These are phyloP conservation scores for Trypanosoma theileri DNA, from an alignment of 208 protist species.

Conservation along the genomic window DNA sequence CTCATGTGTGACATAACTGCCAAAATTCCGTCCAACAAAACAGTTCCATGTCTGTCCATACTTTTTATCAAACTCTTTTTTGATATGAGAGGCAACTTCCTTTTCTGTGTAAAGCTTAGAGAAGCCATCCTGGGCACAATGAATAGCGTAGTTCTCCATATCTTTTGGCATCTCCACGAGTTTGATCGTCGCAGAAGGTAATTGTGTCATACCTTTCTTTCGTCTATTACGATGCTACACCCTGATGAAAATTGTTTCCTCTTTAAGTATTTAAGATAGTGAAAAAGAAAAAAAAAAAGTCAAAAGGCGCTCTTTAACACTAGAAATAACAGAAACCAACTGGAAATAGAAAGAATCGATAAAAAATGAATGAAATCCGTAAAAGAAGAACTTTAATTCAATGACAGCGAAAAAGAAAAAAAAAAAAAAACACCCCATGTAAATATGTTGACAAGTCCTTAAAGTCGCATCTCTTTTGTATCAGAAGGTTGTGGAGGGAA, in stretches of 20 bases:
- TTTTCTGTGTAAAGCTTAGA: slow-evolving; percentile 99
- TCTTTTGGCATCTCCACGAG: slow-evolving; percentile 94
- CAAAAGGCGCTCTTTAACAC: too few species aligned
- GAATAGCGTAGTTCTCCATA: slow-evolving; percentile 98
- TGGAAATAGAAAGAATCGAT: not conserved
- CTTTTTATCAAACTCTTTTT: slow-evolving; percentile 99
- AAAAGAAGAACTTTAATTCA: too few species aligned
- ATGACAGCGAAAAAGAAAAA: too few species aligned
- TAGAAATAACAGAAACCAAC: not conserved
- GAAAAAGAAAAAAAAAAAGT: slow-evolving; percentile 5
- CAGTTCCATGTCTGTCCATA: slow-evolving; percentile 99
- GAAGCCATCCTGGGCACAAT: slow-evolving; percentile 96
- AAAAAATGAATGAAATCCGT: too few species aligned
- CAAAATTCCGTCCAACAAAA: slow-evolving; percentile 99
- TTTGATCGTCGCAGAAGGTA: slow-evolving; percentile 86
- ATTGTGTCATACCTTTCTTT: slow-evolving; percentile 66
- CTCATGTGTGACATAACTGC: slow-evolving; percentile 99
- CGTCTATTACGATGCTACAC: not conserved
- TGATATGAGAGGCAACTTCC: slow-evolving; percentile 99
- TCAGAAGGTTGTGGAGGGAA: too few species aligned
- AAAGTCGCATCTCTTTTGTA: too few species aligned
- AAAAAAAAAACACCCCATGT: too few species aligned
- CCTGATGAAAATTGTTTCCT: not conserved
- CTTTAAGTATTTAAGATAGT: not conserved
- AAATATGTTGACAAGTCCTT: too few species aligned